Evolutionary conservation across 108 stramenopile genomes (phyloP).

Genomic region (Skeletonema costatum): DNA sequence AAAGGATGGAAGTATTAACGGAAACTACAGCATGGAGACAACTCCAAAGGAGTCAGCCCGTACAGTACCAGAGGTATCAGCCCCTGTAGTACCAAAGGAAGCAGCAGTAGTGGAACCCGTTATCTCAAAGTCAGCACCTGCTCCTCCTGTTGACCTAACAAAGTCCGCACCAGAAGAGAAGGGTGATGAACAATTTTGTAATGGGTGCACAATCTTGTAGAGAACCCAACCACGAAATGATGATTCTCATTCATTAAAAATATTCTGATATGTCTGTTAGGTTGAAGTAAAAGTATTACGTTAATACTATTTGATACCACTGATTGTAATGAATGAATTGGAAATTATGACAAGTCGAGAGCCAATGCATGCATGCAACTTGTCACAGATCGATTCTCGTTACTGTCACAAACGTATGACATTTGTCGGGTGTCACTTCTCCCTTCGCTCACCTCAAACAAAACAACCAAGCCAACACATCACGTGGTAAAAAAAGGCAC

Average conservation of each 20-base stretch:
- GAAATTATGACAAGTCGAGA: too few species aligned
- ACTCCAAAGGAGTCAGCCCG: background rate
- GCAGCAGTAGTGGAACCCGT: background rate
- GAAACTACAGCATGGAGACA: slow-evolving; percentile 11
- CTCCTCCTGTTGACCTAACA: slow-evolving; percentile 18
- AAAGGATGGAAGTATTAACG: slow-evolving; percentile 50
- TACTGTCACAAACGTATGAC: too few species aligned
- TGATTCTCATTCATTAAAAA: too few species aligned
- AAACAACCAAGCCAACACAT: background rate
- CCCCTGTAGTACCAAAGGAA: background rate
- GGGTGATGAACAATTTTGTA: slow-evolving; percentile 21
- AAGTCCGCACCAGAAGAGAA: slow-evolving; percentile 27
- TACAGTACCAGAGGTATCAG: background rate
- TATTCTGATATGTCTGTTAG: background rate
- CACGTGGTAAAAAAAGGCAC: background rate
- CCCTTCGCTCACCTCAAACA: too few species aligned
- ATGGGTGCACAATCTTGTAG: slow-evolving; percentile 36
- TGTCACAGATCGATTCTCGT: too few species aligned
- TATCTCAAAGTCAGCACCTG: background rate
- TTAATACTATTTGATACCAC: background rate
- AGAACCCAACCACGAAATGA: background rate
- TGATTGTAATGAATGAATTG: too few species aligned
- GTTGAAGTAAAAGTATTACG: background rate
- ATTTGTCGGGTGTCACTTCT: too few species aligned
- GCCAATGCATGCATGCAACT: background rate